Percentiles rank a stretch among this genome's conserved stretches.
phyloP scores from a whole-genome alignment of 1,139 yeast species.

The Candida tropicalis region DNA sequence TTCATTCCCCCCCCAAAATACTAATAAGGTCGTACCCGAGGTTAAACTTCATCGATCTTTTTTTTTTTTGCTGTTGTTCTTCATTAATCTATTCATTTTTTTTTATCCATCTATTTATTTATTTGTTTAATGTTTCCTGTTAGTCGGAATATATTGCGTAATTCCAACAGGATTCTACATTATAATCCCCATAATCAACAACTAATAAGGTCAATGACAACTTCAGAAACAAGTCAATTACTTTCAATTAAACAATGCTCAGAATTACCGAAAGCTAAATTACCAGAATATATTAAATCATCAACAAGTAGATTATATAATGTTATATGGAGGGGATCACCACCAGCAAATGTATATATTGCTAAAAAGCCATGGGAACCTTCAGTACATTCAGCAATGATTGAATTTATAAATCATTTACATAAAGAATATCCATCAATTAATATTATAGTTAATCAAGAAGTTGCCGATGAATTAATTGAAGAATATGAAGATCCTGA shows the following conservation, averaged over 20 bases:
- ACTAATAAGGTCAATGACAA: background rate
- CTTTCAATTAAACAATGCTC: constrained; percentile 13
- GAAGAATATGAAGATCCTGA: constrained; percentile 28
- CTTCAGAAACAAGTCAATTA: background rate
- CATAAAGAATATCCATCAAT: constrained; percentile 64
- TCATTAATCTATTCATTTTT: background rate
- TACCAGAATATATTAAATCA: constrained; percentile 17
- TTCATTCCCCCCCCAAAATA: too few relatives aligned
- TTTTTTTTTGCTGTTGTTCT: too few relatives aligned
- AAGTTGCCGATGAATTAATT: constrained; percentile 71
- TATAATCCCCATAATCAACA: background rate
- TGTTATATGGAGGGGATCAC: constrained; percentile 46
- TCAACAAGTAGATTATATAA: constrained; percentile 25
- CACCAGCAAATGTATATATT: constrained; percentile 68
- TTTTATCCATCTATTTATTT: background rate
- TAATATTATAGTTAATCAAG: constrained; percentile 75
- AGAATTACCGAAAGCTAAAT: constrained; percentile 14
- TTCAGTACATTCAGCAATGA: constrained; percentile 66
- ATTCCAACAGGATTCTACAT: background rate
- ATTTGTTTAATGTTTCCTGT: background rate
- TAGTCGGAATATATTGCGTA: background rate
- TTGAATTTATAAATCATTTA: constrained; percentile 59
- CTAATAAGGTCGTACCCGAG: too few relatives aligned
- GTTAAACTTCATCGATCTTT: too few relatives aligned
- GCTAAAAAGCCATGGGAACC: constrained; percentile 85